Percentiles rank a stretch among this genome's conserved stretches.
phyloP scores from a whole-genome alignment of 495 filamentous ascomycete genomes.

The Neurospora sp. region DNA sequence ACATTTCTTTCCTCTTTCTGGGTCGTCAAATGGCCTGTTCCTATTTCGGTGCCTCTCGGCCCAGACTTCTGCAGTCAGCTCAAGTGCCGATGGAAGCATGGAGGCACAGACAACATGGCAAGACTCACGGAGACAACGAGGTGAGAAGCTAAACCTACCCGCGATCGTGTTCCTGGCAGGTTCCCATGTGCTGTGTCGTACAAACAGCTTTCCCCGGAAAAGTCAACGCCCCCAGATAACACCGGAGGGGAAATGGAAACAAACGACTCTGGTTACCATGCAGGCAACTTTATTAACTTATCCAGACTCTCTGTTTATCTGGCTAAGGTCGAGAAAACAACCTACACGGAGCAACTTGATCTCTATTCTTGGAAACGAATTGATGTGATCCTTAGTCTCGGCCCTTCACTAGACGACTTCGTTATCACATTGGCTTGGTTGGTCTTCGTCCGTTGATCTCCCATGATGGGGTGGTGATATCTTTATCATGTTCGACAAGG shows the following conservation, averaged over 20 bases:
- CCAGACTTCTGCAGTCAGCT: neutral
- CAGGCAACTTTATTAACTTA: neutral
- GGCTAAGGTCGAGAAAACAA: slow-evolving; percentile 1
- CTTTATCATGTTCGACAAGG: neutral
- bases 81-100: neutral
- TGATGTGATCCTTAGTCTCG: neutral
- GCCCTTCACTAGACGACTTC: neutral
- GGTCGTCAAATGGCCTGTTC: neutral
- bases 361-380: slow-evolving; percentile 14
- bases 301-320: slow-evolving; percentile 12
- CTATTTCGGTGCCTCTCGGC: neutral
- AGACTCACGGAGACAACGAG: neutral
- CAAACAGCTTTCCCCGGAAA: neutral
- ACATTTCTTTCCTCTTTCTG: neutral
- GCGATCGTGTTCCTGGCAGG: neutral
- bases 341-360: slow-evolving; percentile 8
- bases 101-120: neutral
- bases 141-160: neutral
- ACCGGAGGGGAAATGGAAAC: neutral
- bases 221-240: neutral
- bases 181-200: neutral
- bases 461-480: neutral
- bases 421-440: neutral
- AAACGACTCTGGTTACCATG: neutral
- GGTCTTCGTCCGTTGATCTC: neutral